Base-by-base conservation (phyloP, 2,329 filamentous ascomycete genomes). In the Chalara sp. region DNA sequence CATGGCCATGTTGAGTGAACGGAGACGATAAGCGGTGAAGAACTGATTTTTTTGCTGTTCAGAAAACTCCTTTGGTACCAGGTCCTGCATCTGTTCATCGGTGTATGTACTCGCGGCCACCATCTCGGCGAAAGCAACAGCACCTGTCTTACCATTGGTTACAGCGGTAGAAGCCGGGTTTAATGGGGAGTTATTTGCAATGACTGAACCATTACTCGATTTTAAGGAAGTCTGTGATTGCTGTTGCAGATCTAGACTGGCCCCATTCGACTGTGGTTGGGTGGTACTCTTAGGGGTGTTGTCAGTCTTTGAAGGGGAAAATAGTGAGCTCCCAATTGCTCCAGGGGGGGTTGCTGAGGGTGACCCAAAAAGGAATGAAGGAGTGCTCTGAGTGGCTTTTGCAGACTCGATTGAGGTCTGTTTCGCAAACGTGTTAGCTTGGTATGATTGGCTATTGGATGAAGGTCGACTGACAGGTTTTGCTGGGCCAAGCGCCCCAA, bases 1-100 rank as follows among this genome's bases (percentile, higher is more conserved):
- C 49, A 67, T 53, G 6, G 57, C 56, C 44, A 53, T 56, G 40
- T 67, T 64, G 28, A 68, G 46, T 5, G 50, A 50, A 30, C 57
- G 57, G 13, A 68, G 48, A 30, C 64, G 63, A 50, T 56, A 67
- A 12, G 53, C 56, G 21, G 57, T 56, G 21, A 53, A 55, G 44
- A 63, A 62, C 47, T 65, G 53, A 30, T 47, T 47, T 40, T 51
- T 52, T 40, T 60, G 55, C 7, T 54, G 45, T 12, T 56, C 46
- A 31, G 55, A 56, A 30, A 62, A 59, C 35, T 56, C 33, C 39
- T 45, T 21, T 13, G 64, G 64, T 31, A 62, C 46, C 3, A 46
- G 29, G 10, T 39, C 10, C 32, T 43, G 46, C 42, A 66, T 59
- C 6, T 52, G 42, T 31, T 61, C 53, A 5, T 59, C 56, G 10